phyloP scores from a whole-genome alignment of 192 early-diverging fungal genomes.

The Endogone sp. region DNA sequence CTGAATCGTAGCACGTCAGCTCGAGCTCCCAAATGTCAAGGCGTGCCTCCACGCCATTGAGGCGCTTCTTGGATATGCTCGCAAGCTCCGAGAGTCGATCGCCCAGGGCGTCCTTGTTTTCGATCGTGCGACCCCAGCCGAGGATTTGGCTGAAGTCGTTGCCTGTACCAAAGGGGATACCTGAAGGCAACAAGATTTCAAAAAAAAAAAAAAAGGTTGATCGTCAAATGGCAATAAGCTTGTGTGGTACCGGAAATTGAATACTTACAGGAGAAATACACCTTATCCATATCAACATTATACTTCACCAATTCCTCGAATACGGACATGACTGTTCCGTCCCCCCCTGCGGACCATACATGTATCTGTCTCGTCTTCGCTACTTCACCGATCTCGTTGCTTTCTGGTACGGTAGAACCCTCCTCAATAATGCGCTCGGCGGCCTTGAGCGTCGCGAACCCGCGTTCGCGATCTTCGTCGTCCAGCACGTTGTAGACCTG shows the following conservation, averaged over 20 bases:
- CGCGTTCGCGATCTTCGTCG: constrained; percentile 45
- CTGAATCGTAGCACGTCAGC: constrained; percentile 52
- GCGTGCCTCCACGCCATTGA: constrained; percentile 59
- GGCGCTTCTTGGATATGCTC: constrained; percentile 47
- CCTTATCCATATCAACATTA: constrained; percentile 55
- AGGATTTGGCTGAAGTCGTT: constrained; percentile 75
- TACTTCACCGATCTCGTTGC: constrained; percentile 35
- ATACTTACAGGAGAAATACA: constrained; percentile 57
- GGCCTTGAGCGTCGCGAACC: constrained; percentile 50
- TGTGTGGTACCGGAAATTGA: too few species aligned
- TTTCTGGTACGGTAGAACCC: constrained; percentile 25
- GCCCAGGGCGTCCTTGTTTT: constrained; percentile 51
- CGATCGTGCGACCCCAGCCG: constrained; percentile 70
- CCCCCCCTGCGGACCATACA: constrained; percentile 75
- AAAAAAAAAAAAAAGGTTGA: not conserved
- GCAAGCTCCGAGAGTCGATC: constrained; percentile 53
- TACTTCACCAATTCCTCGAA: constrained; percentile 58
- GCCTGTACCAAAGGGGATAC: constrained; percentile 73
- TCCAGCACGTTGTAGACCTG: constrained; percentile 70
- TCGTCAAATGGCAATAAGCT: too few species aligned
- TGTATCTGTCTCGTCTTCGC: constrained; percentile 49
- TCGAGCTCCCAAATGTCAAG: constrained; percentile 70
- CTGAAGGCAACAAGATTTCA: constrained; percentile 3
- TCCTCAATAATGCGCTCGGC: constrained; percentile 19
- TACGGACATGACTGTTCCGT: constrained; percentile 72